These are phyloP conservation scores for Paratinospora sagittata DNA, from an alignment of 164 flowering plant species.

Conservation along the genomic window DNA sequence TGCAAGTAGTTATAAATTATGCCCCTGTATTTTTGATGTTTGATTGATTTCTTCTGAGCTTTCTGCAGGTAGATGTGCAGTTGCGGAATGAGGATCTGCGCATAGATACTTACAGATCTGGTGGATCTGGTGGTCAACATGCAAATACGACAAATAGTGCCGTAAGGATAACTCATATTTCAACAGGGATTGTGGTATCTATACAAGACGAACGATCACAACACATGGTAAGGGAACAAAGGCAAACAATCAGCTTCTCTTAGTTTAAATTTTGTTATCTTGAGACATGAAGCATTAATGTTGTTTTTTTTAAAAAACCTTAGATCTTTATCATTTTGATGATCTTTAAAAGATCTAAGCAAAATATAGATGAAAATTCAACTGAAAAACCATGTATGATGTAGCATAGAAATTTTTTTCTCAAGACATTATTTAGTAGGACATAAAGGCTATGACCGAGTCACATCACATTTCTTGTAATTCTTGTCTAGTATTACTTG, in stretches of 20 bases:
- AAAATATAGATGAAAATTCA: no score
- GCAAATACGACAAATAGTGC: slow-evolving; percentile 99
- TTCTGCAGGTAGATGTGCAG: slow-evolving; percentile 82
- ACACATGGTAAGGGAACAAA: slow-evolving; percentile 52
- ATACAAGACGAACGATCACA: slow-evolving; percentile 98
- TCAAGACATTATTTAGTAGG: no score
- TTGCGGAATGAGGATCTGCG: slow-evolving; percentile 82
- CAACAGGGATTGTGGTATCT: slow-evolving; percentile 64
- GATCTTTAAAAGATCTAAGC: not conserved
- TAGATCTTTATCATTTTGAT: not conserved
- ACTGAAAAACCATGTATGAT: no score
- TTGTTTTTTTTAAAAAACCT: not conserved
- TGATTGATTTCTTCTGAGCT: not conserved
- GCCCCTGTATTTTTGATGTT: not conserved
- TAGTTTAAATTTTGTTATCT: not conserved
- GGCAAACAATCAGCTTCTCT: not conserved
- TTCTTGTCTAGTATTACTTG: no score
- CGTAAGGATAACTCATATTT: slow-evolving; percentile 83
- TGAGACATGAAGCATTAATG: not conserved
- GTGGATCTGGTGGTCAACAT: slow-evolving; percentile 98
- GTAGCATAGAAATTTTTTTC: no score
- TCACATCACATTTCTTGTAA: no score
- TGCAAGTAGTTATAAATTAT: not conserved
- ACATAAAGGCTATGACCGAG: no score
- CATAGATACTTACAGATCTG: slow-evolving; percentile 92